Conservation (phyloP, 768 basidiomycete genomes). For the Coprinopsis strossmayeri region DNA sequence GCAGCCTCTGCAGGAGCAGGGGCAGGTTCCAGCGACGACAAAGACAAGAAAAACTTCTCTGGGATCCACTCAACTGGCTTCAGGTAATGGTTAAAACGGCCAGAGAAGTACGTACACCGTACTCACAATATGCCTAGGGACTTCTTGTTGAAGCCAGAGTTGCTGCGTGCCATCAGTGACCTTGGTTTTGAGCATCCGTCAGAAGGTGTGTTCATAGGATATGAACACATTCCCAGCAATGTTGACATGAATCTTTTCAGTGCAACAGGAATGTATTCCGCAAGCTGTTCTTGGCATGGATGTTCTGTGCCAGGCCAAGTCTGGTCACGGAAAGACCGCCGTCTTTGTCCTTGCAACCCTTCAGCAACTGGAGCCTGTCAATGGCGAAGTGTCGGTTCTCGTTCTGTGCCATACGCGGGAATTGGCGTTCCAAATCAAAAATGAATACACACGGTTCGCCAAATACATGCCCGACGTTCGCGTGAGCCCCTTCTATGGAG, state of each 20-base stretch:
- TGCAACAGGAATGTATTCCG: slow-evolving; percentile 99
- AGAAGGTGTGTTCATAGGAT: slow-evolving; percentile 59
- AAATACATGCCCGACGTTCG: slow-evolving; percentile 99
- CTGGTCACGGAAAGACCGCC: slow-evolving; percentile 97
- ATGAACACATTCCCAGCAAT: not conserved
- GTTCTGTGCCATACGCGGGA: slow-evolving; percentile 99
- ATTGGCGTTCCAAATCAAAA: slow-evolving; percentile 99
- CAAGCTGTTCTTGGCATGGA: slow-evolving; percentile 99
- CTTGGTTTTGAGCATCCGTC: slow-evolving; percentile 99
- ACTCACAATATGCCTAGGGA: slow-evolving; percentile 37
- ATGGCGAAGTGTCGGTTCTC: slow-evolving; percentile 96
- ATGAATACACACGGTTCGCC: slow-evolving; percentile 97
- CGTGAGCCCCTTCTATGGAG: slow-evolving; percentile 96
- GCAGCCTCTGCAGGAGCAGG: slow-evolving; percentile 41
- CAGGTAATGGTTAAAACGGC: no score
- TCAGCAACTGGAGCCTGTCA: slow-evolving; percentile 96
- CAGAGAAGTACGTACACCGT: no score
- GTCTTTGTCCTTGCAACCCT: slow-evolving; percentile 98
- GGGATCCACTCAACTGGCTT: slow-evolving; percentile 99
- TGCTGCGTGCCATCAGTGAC: slow-evolving; percentile 96
- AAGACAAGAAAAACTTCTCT: slow-evolving; percentile 97
- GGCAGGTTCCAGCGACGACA: slow-evolving; percentile 54
- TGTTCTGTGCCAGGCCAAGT: slow-evolving; percentile 98
- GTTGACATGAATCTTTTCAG: slow-evolving; percentile 32
- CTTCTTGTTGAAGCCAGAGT: slow-evolving; percentile 95